These are phyloP conservation scores for Verticillium nonalfalfae DNA, from an alignment of 2,329 filamentous ascomycete genomes.

Conservation along the genomic window DNA sequence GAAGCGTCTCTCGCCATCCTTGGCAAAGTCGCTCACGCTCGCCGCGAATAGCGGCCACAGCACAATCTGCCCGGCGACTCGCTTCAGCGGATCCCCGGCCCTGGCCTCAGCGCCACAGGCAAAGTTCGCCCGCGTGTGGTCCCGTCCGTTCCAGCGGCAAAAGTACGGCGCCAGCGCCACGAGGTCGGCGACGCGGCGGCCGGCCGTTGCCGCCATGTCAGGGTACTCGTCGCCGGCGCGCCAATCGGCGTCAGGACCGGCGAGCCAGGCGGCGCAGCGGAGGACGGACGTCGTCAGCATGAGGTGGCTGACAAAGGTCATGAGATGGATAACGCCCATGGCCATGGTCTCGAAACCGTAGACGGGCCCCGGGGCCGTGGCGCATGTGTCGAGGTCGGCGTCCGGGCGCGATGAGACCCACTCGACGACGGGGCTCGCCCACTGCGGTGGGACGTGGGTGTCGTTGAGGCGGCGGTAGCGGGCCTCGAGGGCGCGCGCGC, in stretches of 20 bases:
- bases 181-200: slow-evolving; percentile 11
- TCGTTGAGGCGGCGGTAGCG: slow-evolving; percentile 11
- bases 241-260: slow-evolving; percentile 7
- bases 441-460: slow-evolving; percentile 7
- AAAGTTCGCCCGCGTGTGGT: slow-evolving; percentile 9
- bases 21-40: slow-evolving; percentile 12
- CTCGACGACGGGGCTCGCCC: slow-evolving; percentile 8
- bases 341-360: slow-evolving; percentile 14
- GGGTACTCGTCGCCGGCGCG: slow-evolving; percentile 11
- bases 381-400: slow-evolving; percentile 6
- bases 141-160: slow-evolving; percentile 13
- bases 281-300: slow-evolving; percentile 15
- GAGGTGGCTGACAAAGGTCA: slow-evolving; percentile 14
- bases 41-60: slow-evolving; percentile 13
- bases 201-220: slow-evolving; percentile 9
- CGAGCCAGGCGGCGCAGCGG: slow-evolving; percentile 15
- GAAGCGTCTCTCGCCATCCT: slow-evolving; percentile 12
- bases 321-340: slow-evolving; percentile 12
- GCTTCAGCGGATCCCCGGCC: slow-evolving; percentile 10
- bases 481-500: slow-evolving; percentile 8
- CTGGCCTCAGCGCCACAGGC: slow-evolving; percentile 7
- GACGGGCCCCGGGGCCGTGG: slow-evolving; percentile 7
- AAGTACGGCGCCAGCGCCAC: slow-evolving; percentile 12
- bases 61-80: slow-evolving; percentile 13
- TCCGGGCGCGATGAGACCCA: slow-evolving; percentile 8